Percentiles rank a stretch among this genome's conserved stretches.
These are phyloP conservation scores for Xylaria acuta DNA, from an alignment of 495 filamentous ascomycete species.

Conservation along the genomic window DNA sequence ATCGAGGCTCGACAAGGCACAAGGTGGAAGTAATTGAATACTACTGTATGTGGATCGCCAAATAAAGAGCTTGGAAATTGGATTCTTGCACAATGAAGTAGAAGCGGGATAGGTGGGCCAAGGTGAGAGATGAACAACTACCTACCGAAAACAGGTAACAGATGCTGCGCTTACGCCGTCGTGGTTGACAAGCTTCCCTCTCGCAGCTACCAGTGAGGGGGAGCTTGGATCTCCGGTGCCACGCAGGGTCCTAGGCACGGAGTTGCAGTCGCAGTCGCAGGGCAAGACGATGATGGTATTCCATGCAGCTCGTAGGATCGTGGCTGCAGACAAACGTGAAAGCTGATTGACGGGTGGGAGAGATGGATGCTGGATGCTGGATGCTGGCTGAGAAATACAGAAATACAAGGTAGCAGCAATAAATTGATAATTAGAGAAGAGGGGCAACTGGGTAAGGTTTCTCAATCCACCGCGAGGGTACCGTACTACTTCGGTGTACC, in stretches of 20 bases:
- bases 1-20: not conserved
- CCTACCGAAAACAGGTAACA: not conserved
- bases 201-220: constrained; percentile 17
- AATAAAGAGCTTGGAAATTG: not conserved
- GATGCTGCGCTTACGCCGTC: constrained; percentile 14
- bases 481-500: not conserved
- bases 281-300: constrained; percentile 8
- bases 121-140: not conserved
- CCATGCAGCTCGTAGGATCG: constrained; percentile 22
- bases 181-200: constrained; percentile 3
- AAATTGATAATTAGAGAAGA: constrained; percentile 1
- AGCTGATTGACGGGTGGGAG: constrained; percentile 25
- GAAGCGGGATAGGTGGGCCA: constrained; percentile 22
- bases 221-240: not conserved
- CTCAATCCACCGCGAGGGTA: not conserved
- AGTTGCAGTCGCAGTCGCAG: constrained; percentile 5
- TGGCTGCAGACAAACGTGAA: not conserved
- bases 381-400: constrained; percentile 5
- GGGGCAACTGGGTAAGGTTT: constrained; percentile 19
- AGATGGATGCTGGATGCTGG: constrained; percentile 5
- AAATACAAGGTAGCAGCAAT: not conserved
- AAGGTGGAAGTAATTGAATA: not conserved
- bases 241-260: constrained; percentile 9
- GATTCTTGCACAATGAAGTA: not conserved
- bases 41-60: constrained; percentile 3